Percentiles rank a stretch among this genome's conserved stretches.
These are phyloP conservation scores for Teunomyces atbi DNA, from an alignment of 805 yeast genomes.

Conservation along the genomic window DNA sequence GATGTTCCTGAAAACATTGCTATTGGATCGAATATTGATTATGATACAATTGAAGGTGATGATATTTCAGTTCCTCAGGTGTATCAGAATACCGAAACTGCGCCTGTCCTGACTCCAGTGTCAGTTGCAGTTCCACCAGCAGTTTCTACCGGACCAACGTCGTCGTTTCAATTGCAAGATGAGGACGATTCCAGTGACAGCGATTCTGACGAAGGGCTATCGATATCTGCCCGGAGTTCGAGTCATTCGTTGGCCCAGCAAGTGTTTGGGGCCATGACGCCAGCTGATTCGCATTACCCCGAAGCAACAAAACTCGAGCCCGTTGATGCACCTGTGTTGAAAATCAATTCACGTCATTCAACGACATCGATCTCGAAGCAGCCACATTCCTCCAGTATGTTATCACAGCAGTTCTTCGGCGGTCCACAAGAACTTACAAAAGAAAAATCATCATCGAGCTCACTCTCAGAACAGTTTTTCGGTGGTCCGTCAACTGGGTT, in stretches of 20 bases:
- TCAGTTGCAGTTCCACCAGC: conserved; percentile 4
- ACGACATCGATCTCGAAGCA: conserved; percentile 39
- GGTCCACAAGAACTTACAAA: conserved; percentile 13
- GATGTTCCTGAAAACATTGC: conserved; percentile 48
- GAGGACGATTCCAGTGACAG: conserved; percentile 16
- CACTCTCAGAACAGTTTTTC: conserved; percentile 23
- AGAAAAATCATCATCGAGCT: conserved; percentile 10
- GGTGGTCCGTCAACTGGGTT: conserved; percentile 5
- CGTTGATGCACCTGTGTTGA: conserved; percentile 21
- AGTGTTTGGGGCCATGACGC: conserved; percentile 28
- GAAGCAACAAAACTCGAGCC: conserved; percentile 22
- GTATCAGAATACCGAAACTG: conserved; percentile 9
- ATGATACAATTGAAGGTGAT: conserved; percentile 31
- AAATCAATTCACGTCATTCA: conserved; percentile 35
- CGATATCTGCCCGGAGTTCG: conserved; percentile 38
- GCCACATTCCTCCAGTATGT: conserved; percentile 40
- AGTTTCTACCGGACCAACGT: neutral
- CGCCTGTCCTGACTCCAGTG: neutral
- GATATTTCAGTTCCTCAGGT: conserved; percentile 16
- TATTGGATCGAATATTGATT: conserved; percentile 39
- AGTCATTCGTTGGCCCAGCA: conserved; percentile 45
- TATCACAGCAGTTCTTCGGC: conserved; percentile 39
- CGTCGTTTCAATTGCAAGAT: conserved; percentile 15
- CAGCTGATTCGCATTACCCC: conserved; percentile 21
- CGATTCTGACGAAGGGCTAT: conserved; percentile 30